These are phyloP conservation scores for Agaricus blazei DNA, from an alignment of 768 basidiomycete species.

Conservation along the genomic window DNA sequence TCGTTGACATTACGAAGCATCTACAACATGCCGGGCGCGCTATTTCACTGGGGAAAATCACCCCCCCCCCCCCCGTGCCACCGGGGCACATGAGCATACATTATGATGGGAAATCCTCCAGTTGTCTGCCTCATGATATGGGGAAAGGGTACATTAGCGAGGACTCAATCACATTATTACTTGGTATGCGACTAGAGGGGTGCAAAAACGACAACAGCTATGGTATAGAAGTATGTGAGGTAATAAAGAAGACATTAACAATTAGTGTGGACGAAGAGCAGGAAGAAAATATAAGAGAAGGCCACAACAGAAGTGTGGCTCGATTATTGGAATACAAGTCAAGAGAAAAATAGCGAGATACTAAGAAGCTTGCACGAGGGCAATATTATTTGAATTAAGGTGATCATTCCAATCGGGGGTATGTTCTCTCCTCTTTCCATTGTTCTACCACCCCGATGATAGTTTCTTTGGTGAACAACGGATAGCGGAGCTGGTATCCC, in stretches of 20 bases:
- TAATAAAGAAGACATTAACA: neutral
- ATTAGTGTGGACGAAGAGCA: neutral
- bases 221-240: slow-evolving; percentile 6
- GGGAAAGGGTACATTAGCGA: slow-evolving; percentile 1
- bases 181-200: neutral
- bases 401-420: slow-evolving; percentile 37
- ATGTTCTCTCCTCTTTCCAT: slow-evolving; percentile 70
- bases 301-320: neutral
- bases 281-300: neutral
- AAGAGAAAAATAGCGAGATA: neutral
- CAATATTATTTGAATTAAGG: neutral
- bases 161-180: neutral
- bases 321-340: neutral
- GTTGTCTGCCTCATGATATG: too few species aligned
- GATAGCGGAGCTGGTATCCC: slow-evolving; percentile 61
- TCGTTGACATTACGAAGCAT: too few species aligned
- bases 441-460: slow-evolving; percentile 71
- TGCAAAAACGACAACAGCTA: slow-evolving; percentile 1
- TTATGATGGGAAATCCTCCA: neutral
- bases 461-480: slow-evolving; percentile 55
- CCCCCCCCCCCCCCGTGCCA: too few species aligned
- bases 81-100: too few species aligned
- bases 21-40: too few species aligned
- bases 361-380: neutral
- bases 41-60: too few species aligned